Base-by-base conservation (phyloP, 768 basidiomycete genomes). In the Asterophora lycoperdoides region DNA sequence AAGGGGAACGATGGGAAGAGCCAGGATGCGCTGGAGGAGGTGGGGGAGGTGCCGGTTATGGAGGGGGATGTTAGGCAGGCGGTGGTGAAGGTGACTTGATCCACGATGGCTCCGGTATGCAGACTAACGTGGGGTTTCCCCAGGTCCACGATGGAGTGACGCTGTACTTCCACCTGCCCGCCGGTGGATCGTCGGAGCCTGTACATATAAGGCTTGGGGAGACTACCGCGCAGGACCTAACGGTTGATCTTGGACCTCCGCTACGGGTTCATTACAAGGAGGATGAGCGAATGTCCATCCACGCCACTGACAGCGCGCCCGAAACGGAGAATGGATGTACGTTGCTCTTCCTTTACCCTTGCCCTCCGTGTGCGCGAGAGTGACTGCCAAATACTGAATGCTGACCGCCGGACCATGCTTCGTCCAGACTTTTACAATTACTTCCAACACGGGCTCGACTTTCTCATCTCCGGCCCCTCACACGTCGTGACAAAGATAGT, bases 391-490 rank as follows among this genome's bases (percentile, higher is more conserved):
- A n/a, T n/a, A n/a, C n/a, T n/a, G n/a, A n/a, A n/a, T n/a, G n/a
- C n/a, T 23, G 23, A 23, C 23, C 6, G 23, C 23, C 23, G 23
- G 3, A 6, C 23, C 23, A 42, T n/a, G n/a, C n/a, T n/a, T 34
- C 2, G 11, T 19, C 4, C 52, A 91, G 89, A 92, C 65, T 92
- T 93, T 63, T 92, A 89, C 67, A 95, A 94, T 60, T 96, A 96
- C 60, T 92, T 94, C 56, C 87, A 93, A 56, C 83, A 92, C 59
- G 93, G 93, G 1, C 68, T 96, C 15, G 93, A 96, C 62, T 89
- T 94, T 54, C 75, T 94, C 23, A 75, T 96, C 14, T 86, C 83
- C 18, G 84, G 79, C 40, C 73, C 72, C 17, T 78, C 76, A 13
- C 89, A 93, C 58, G 57, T 78, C 5, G 87, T 94, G 15, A 79